phyloP scores from a whole-genome alignment of 2,329 filamentous ascomycete species.

The Fonsecaea pugnacius region DNA sequence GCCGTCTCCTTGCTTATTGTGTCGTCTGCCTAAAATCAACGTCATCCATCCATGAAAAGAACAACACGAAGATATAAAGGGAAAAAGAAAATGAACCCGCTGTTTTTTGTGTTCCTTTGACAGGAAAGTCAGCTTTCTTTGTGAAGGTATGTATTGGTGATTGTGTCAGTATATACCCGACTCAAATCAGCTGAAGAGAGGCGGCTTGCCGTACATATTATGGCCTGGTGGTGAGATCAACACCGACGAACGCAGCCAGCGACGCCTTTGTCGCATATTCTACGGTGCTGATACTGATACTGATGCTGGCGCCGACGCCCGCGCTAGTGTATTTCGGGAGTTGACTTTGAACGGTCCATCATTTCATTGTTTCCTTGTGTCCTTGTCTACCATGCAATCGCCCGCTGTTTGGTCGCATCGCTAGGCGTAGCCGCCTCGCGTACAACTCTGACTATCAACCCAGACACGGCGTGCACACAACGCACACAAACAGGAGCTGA shows the following conservation, averaged over 20 bases:
- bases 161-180: neutral
- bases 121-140: neutral
- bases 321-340: neutral
- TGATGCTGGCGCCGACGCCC: neutral
- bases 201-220: neutral
- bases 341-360: conserved; percentile 5
- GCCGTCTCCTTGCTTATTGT: neutral
- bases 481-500: neutral
- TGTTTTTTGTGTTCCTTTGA: neutral
- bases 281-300: neutral
- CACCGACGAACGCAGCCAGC: no score
- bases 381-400: conserved; percentile 11
- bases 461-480: neutral
- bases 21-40: conserved; percentile 12
- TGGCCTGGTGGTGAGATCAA: neutral
- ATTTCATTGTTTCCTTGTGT: conserved; percentile 4
- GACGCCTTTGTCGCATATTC: neutral
- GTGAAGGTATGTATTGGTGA: neutral
- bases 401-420: conserved; percentile 14
- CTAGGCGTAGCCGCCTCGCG: neutral
- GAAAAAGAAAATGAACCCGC: neutral
- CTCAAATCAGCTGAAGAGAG: neutral
- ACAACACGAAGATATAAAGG: neutral
- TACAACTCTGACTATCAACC: conserved; percentile 8
- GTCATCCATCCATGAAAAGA: neutral